Evolutionary conservation across 2,329 filamentous ascomycete genomes (phyloP), one percentile per base, ranked within the genome.

Genomic region (Sclerotinia trifoliorum): DNA sequence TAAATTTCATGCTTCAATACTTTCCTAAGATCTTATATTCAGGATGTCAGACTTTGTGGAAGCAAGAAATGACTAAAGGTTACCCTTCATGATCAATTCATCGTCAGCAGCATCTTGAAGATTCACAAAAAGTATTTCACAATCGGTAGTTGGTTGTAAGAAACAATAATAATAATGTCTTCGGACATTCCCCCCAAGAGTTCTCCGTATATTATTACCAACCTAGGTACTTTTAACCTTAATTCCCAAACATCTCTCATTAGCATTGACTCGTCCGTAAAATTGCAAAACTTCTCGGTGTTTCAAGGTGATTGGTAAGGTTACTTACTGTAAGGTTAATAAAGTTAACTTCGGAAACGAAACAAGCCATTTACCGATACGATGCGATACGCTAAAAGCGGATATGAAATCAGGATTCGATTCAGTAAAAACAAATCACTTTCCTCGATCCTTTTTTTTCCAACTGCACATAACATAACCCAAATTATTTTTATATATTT

Each of bases 251-350:
- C 39, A 46, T 13, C 10, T 39, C 35, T 39, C n/a, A n/a, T 39
- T 49, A 3, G 58, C 44, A 35, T 35, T n/a, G 29, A 49, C 29
- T 48, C 19, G 26, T 61, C 26, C 3, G n/a, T 61, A 32, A 57
- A 35, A 32, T 61, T 21, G 7, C 7, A 15, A 61, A 61, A 61
- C 57, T 48, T 15, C 13, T 61, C 39, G 5, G 44, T 49, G 58
- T 62, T 62, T 62, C 58, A 32, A 17, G 7, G 39, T 62, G 58
- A 62, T 11, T 51, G 29, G 60, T 21, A 62, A 62, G 29, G 39
- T 39, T 13, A 13, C 13, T n/a, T n/a, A n/a, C n/a, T n/a, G 35
- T 5, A 35, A 35, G 10, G 35, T 8, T 35, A 35, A 35, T 35
- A 35, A 35, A 11, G 39, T 39, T 39, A 39, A 39, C 11, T 39